phyloP scores from a whole-genome alignment of 495 filamentous ascomycete species.

The Neurospora intermedia region DNA sequence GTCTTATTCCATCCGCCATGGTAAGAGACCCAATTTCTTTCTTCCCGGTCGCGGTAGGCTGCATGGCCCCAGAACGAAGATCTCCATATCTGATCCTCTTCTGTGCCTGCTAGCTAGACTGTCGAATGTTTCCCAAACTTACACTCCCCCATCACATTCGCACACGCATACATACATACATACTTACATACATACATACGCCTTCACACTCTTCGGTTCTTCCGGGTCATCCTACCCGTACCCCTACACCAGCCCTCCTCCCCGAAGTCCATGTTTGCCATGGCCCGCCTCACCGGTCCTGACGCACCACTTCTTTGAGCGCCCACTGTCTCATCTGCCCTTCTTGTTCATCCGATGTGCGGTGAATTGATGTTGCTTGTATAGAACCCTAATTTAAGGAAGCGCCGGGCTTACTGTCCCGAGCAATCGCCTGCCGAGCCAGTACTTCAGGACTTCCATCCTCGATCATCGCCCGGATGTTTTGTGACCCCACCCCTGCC shows the following conservation, averaged over 20 bases:
- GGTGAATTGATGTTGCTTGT: conserved; percentile 37
- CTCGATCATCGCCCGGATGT: conserved; percentile 13
- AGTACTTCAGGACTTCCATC: conserved; percentile 25
- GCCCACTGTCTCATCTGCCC: conserved; percentile 11
- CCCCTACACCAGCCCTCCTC: conserved; percentile 24
- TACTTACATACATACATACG: background rate
- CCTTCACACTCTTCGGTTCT: conserved; percentile 2
- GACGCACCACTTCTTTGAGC: conserved; percentile 4
- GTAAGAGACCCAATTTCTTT: conserved; percentile 26
- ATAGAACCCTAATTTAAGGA: conserved; percentile 40
- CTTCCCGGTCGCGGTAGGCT: conserved; percentile 18
- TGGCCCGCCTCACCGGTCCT: conserved; percentile 20
- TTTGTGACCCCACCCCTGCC: conserved; percentile 22
- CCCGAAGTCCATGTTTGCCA: conserved; percentile 11
- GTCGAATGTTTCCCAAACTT: conserved; percentile 1
- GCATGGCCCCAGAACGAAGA: conserved; percentile 17
- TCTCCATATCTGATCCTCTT: conserved; percentile 11
- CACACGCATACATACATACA: background rate
- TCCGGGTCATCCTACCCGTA: conserved; percentile 15
- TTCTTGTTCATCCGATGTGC: conserved; percentile 18
- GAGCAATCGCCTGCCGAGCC: conserved; percentile 29
- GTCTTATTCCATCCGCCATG: conserved; percentile 22
- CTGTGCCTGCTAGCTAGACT: conserved; percentile 5
- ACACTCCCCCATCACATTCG: conserved; percentile 6
- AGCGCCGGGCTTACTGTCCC: conserved; percentile 34